Conservation (phyloP, 1,284 basidiomycete species). For the Apiotrichum gamsii region DNA sequence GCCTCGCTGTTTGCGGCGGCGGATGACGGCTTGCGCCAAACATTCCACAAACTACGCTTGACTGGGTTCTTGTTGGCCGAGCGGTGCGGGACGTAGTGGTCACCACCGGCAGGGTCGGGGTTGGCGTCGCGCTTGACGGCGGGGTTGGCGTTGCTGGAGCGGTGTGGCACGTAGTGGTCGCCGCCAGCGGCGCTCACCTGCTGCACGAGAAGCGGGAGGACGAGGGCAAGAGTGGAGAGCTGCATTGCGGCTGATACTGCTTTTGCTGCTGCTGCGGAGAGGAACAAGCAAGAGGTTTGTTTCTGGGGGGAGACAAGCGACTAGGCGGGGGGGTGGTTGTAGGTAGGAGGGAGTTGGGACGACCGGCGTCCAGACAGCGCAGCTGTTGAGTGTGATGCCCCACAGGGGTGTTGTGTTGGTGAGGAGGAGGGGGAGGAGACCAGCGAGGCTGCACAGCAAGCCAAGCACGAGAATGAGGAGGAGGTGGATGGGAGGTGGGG, state of each 20-base stretch:
- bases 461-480: conserved; percentile 1
- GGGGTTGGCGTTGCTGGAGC: background rate
- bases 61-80: background rate
- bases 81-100: conserved; percentile 12
- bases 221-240: conserved; percentile 8
- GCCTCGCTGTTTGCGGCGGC: background rate
- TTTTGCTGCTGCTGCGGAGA: no score
- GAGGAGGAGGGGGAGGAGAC: no score
- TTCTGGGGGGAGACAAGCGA: background rate
- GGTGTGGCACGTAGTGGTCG: conserved; percentile 16
- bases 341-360: conserved; percentile 4
- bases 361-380: conserved; percentile 15
- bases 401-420: background rate
- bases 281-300: no score
- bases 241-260: no score
- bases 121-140: conserved; percentile 1
- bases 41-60: no score
- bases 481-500: conserved; percentile 2
- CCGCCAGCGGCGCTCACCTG: conserved; percentile 7
- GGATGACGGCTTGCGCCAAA: no score
- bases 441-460: conserved; percentile 12
- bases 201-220: conserved; percentile 14
- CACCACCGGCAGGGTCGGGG: conserved; percentile 6
- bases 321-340: conserved; percentile 1
- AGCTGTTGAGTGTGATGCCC: conserved; percentile 5